Base-by-base conservation (phyloP, 169 alveolate species). In the Plasmodium coatneyi region DNA sequence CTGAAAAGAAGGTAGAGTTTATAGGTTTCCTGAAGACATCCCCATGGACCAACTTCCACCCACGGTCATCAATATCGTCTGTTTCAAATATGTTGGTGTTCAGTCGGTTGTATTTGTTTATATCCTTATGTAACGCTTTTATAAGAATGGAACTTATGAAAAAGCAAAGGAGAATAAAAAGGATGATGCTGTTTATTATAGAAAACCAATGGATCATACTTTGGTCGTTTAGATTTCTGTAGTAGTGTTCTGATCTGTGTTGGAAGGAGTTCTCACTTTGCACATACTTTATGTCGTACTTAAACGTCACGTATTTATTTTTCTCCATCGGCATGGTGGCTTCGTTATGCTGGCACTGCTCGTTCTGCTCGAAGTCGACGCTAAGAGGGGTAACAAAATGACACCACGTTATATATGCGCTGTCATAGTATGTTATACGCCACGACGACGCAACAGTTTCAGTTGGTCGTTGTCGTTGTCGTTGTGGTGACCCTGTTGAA, bases 31-130 rank as follows among this genome's bases (percentile, higher is more conserved):
- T 95, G 95, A 98, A 98, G 32, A 98, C 98, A 91, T 98, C 99
- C 9, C 98, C 98, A 78, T 96, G 98, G 3, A 97, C 97, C 84
- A 97, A 96, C 92, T 98, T 98, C 99, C 99, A 98, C 14, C 98
- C 98, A 56, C 96, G 92, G 54, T 97, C 98, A 84, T 95, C 98
- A 19, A 95, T 94, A n/a, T 95, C 96, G 84, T 97, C 98, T 3
- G 96, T 96, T 76, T 92, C 97, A 80, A 81, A 92, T 94, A 84
- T 93, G 30, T 92, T 87, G 22, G 95, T 81, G 54, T 92, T 97
- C 9, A 96, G 71, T 25, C 95, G 96, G 86, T 97, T 97, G 86
- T 97, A 97, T 81, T 92, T 92, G 80, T 96, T 96, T 32, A 98
- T 96, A 82, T 98, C 99, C 52, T 97, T 83, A 84, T 94, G 96